Base-by-base conservation (phyloP, 345 rosid genomes). In the Lenwebbia sp. region DNA sequence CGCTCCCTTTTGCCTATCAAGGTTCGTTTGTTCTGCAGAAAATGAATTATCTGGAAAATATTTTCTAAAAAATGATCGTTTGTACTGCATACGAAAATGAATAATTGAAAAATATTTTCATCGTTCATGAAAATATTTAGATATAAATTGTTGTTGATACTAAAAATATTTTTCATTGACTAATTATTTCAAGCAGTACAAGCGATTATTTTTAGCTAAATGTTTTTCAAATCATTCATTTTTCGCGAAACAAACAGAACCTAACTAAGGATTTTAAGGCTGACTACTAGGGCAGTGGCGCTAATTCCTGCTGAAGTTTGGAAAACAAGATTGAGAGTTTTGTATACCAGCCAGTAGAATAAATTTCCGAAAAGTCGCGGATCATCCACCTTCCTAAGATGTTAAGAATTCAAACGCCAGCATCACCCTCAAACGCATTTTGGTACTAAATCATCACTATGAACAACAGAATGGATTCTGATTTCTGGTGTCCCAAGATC, bases 331-430 rank as follows among this genome's bases (percentile, higher is more conserved):
- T 9, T 19, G 25, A 70, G 25, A 33, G 25, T 33, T 33, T 33
- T 70, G 25, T 33, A 9, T 33, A 8, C 44, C 25, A 33, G 78
- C 78, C 78, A 1, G 47, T 4, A 33, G 78, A 33, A 70, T 70
- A 33, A 1, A 70, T 70, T 65, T 33, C 44, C 1, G 10, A 4
- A 65, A 28, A 65, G 78, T 65, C 0, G 0, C 0, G 1, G 25
- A 33, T 11, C 2, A 23, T 33, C 78, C 6, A 0, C 25, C 37
- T 17, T 65, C 3, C 41, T 9, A 8, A 30, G 41, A 62, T 62
- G 23, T 62, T 62, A 30, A 30, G 41, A 10, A 30, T 14, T 62
- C 76, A 62, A 30, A 62, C 23, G 11, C 22, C 21, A 9, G 76
- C 76, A 62, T 62, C 41, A 62, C 5, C 10, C 44, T 65, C 44